A percentile compares a stretch with the other conserved stretches of the same genome.
Evolutionary conservation across 73 alveolate species (phyloP).

Genomic region (Paramecium sonneborni): DNA sequence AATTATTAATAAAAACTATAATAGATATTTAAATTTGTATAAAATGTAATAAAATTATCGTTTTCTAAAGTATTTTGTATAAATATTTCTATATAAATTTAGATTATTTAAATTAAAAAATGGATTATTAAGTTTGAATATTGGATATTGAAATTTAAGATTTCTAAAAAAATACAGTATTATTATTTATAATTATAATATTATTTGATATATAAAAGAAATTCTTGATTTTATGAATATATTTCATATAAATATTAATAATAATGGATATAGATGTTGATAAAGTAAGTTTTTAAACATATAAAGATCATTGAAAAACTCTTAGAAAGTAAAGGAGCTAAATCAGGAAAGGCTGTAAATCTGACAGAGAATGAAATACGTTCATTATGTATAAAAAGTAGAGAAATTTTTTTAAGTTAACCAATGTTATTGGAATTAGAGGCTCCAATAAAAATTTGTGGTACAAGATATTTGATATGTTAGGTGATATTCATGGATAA

Average conservation of each 20-base stretch:
- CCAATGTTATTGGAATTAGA: slow-evolving; percentile 66
- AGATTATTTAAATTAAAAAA: no score
- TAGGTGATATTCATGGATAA: slow-evolving; percentile 71
- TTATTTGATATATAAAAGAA: neutral
- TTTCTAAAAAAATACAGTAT: no score
- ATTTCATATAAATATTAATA: neutral
- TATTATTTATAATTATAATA: neutral
- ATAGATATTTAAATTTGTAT: no score
- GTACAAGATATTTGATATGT: slow-evolving; percentile 50
- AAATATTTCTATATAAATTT: no score
- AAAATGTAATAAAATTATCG: no score
- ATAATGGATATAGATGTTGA: slow-evolving; percentile 50
- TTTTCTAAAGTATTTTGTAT: no score
- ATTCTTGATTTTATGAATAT: neutral
- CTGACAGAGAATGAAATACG: slow-evolving; percentile 62
- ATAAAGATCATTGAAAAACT: slow-evolving; percentile 42
- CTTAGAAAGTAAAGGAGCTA: slow-evolving; percentile 52
- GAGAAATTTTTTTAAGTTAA: slow-evolving; percentile 58
- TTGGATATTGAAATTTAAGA: no score
- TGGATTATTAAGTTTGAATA: neutral
- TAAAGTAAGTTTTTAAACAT: neutral
- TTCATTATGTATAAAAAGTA: slow-evolving; percentile 57
- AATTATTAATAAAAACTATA: no score
- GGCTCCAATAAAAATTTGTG: slow-evolving; percentile 77
- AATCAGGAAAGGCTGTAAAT: slow-evolving; percentile 57